Conservation (phyloP, 2,329 filamentous ascomycete genomes). For the Xylogone sp. region DNA sequence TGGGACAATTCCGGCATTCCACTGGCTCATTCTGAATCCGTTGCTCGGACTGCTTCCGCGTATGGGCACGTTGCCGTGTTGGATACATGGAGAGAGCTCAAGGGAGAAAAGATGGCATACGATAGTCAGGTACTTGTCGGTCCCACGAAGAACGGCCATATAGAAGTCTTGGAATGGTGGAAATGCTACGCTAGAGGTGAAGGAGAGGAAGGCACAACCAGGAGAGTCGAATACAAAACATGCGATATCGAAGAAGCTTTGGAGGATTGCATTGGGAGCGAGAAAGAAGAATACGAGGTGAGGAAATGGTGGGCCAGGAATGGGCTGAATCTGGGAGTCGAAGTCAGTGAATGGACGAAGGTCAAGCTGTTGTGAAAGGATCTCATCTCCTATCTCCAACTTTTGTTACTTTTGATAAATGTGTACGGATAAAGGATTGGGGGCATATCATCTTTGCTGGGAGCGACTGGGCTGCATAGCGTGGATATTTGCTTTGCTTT, state of each 20-base stretch:
- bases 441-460: no score
- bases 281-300: constrained; percentile 64
- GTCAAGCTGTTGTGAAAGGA: constrained; percentile 39
- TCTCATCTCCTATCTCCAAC: no score
- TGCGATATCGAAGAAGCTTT: constrained; percentile 94
- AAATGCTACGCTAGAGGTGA: constrained; percentile 55
- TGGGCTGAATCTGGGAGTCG: constrained; percentile 64
- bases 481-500: no score
- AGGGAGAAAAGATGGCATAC: constrained; percentile 72
- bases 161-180: constrained; percentile 91
- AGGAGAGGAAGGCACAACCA: constrained; percentile 45
- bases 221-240: constrained; percentile 86
- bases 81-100: constrained; percentile 74
- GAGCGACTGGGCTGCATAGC: no score
- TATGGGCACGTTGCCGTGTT: constrained; percentile 83
- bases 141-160: constrained; percentile 82
- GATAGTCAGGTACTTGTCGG: constrained; percentile 81
- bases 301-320: constrained; percentile 83
- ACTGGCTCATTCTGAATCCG: constrained; percentile 73
- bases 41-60: constrained; percentile 79
- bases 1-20: constrained; percentile 82
- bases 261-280: constrained; percentile 70
- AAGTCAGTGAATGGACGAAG: constrained; percentile 70
- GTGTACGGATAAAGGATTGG: no score
- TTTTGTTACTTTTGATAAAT: no score